Base-by-base conservation (phyloP, 257 asterid species). In the Solanum paucissectum region DNA sequence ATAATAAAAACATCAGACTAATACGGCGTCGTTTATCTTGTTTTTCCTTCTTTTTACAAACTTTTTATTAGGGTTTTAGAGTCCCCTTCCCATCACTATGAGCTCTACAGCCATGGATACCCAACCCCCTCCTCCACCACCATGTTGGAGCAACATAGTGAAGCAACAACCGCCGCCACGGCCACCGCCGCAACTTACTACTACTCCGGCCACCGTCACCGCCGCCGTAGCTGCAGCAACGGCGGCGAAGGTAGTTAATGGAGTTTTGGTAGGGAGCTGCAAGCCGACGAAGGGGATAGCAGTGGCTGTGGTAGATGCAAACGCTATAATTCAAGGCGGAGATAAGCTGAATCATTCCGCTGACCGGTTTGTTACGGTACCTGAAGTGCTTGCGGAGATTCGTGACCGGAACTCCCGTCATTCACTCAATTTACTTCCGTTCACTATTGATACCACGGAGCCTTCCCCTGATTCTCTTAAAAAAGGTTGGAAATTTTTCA, bases 371-470 rank as follows among this genome's bases (percentile, higher is more conserved):
- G 97, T 97, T 38, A 94, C 99, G 0, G 95, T 96, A 34, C 88
- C 96, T 25, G 99, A 97, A 71, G 99, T 97, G 82, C 88, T 97
- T 68, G 46, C 73, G 69, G 99, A 96, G 90, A 92, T 97, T 79
- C 96, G 99, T 74, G 99, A 96, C 87, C 95, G 98, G 1, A 86
- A 93, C 82, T 97, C 99, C 12, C 96, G 99, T n/a, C 99, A 94
- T 88, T 90, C 97, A 76, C 98, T 97, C 89, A 92, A 91, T 84
- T 90, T 96, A 84, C 91, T 97, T 69, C 99, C 99, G 6, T 96
- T 97, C 88, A 87, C 93, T 23, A 92, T 96, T 18, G 98, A 96
- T 73, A 94, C 94, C 10, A 88, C 93, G 88, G 98, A 96, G 76
- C 99, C 99, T 1, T 90, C 96, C 7, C 95, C 98, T 68, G 97